phyloP scores from a whole-genome alignment of 176 grass and related monocot species.

The Elaeis guineensis region DNA sequence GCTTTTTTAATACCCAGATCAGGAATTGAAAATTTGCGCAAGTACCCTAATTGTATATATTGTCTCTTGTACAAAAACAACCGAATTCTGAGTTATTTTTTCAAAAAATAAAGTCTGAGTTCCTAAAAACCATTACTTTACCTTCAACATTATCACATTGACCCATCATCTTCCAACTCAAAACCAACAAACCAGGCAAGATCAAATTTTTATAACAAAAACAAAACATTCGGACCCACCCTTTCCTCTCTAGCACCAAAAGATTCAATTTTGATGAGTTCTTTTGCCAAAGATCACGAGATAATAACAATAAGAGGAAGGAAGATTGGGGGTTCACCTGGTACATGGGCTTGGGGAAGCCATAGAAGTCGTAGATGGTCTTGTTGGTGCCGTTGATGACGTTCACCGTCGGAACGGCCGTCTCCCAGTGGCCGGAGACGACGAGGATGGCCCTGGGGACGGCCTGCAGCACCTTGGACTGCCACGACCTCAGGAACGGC shows the following conservation, averaged over 20 bases:
- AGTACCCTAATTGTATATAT: no score
- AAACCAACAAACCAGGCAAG: no score
- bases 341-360: constrained; percentile 66
- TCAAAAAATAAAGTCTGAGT: no score
- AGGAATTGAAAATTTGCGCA: no score
- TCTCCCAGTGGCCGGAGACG: constrained; percentile 79
- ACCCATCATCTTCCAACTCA: no score
- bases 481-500: constrained; percentile 67
- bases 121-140: no score
- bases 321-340: constrained; percentile 26
- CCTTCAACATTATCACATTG: no score
- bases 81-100: no score
- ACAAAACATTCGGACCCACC: not conserved
- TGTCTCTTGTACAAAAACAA: no score
- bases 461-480: constrained; percentile 30
- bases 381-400: constrained; percentile 36
- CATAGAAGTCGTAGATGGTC: constrained; percentile 67
- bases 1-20: no score
- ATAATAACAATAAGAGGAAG: not conserved
- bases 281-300: no score
- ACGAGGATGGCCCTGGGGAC: constrained; percentile 59
- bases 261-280: not conserved
- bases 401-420: constrained; percentile 38
- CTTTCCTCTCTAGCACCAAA: not conserved
- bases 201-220: no score